phyloP scores from a whole-genome alignment of 805 yeast species.

The Hanseniaspora vineae region DNA sequence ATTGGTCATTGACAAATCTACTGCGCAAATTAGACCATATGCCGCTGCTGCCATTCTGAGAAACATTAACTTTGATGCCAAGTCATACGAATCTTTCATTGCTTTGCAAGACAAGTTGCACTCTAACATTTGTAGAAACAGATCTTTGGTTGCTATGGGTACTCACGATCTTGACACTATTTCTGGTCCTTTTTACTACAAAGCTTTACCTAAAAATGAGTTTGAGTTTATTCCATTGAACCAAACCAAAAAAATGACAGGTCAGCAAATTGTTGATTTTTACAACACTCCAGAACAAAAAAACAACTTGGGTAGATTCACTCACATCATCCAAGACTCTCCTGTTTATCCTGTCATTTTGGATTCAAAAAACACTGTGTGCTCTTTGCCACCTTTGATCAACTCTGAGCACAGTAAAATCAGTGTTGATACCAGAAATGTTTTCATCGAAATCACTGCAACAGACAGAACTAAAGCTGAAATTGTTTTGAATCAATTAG shows the following conservation, averaged over 20 bases:
- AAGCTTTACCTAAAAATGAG: conserved; percentile 68
- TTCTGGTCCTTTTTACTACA: conserved; percentile 74
- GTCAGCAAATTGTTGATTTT: conserved; percentile 71
- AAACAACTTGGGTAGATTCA: conserved; percentile 77
- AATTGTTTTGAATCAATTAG: conserved; percentile 80
- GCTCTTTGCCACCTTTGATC: conserved; percentile 94
- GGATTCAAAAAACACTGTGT: conserved; percentile 63
- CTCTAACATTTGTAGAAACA: conserved; percentile 88
- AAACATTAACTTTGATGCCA: conserved; percentile 65
- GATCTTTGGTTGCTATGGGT: conserved; percentile 96
- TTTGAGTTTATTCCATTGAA: conserved; percentile 66
- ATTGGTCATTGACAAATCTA: conserved; percentile 64
- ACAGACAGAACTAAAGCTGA: conserved; percentile 92
- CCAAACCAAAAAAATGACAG: conserved; percentile 58
- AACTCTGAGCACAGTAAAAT: conserved; percentile 87
- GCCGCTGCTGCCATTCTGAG: conserved; percentile 93
- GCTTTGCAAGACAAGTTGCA: conserved; percentile 94
- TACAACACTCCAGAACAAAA: conserved; percentile 59
- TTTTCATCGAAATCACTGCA: conserved; percentile 89
- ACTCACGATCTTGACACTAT: conserved; percentile 87
- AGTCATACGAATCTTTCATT: conserved; percentile 88
- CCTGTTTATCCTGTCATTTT: conserved; percentile 85
- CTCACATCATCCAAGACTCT: conserved; percentile 76
- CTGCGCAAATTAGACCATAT: conserved; percentile 70
- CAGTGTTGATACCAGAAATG: conserved; percentile 68